Evolutionary conservation across 2,329 filamentous ascomycete genomes (phyloP).

Genomic region (Sarocladium strictum): DNA sequence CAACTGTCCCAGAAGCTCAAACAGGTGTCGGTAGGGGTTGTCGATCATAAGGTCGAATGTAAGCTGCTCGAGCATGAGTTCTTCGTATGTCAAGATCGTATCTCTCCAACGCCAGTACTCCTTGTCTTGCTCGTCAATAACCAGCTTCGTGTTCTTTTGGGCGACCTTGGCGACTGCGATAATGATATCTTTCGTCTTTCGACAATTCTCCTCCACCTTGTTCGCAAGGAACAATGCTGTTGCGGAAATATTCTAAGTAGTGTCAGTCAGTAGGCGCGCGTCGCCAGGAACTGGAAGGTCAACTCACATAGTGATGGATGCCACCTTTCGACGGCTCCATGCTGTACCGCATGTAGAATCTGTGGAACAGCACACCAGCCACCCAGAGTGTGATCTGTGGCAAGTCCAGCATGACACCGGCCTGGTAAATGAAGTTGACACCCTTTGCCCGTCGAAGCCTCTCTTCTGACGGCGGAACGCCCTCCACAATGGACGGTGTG

Average conservation of each 20-base stretch:
- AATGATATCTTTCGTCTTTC: conserved; percentile 92
- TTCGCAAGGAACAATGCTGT: conserved; percentile 91
- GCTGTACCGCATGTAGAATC: conserved; percentile 88
- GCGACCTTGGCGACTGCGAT: conserved; percentile 90
- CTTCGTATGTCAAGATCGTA: conserved; percentile 86
- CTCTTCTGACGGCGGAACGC: conserved; percentile 72
- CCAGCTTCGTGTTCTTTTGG: conserved; percentile 83
- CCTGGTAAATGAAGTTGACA: conserved; percentile 93
- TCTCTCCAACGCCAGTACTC: conserved; percentile 99
- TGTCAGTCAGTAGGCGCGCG: not conserved
- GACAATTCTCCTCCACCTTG: conserved; percentile 94
- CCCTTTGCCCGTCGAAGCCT: conserved; percentile 79
- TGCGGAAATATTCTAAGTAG: conserved; percentile 80
- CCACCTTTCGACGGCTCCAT: conserved; percentile 71
- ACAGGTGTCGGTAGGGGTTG: conserved; percentile 79
- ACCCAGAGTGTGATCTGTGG: conserved; percentile 90
- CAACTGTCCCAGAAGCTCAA: conserved; percentile 70
- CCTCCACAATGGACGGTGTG: conserved; percentile 79
- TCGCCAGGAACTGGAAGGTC: not conserved
- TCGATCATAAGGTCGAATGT: conserved; percentile 93
- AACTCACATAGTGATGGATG: conserved; percentile 80
- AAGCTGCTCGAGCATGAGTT: conserved; percentile 81
- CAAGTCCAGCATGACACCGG: conserved; percentile 85
- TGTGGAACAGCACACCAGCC: conserved; percentile 89
- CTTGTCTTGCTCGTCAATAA: conserved; percentile 94